Evolutionary conservation across 2,329 filamentous ascomycete species (phyloP).

Genomic region (Fusarium verrucosum): DNA sequence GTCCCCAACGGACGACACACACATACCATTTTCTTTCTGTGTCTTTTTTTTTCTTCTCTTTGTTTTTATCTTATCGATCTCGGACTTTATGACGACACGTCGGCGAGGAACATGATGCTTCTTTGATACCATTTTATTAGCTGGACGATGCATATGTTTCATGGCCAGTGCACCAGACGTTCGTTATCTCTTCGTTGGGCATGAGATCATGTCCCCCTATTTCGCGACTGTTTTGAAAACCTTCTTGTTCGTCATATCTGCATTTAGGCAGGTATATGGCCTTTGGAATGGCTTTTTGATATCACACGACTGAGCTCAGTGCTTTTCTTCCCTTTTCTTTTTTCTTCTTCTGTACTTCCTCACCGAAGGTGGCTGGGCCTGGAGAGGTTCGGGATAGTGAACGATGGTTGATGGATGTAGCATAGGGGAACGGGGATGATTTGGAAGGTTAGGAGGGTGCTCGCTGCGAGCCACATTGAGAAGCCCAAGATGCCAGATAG

Average conservation of each 20-base stretch:
- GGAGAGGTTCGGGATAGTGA: slow-evolving; percentile 23
- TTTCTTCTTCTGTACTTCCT: slow-evolving; percentile 32
- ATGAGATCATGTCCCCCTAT: slow-evolving; percentile 14
- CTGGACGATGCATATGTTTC: slow-evolving; percentile 39
- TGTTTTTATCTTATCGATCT: slow-evolving; percentile 18
- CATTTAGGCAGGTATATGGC: slow-evolving; percentile 17
- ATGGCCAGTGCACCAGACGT: slow-evolving; percentile 40
- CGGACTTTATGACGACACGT: slow-evolving; percentile 41
- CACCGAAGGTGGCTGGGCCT: slow-evolving; percentile 30
- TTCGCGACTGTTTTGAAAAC: slow-evolving; percentile 29
- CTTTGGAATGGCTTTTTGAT: slow-evolving; percentile 29
- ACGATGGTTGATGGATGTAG: background rate
- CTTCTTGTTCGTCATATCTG: slow-evolving; percentile 24
- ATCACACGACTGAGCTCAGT: slow-evolving; percentile 41
- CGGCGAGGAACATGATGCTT: slow-evolving; percentile 42
- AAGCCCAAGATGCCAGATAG: slow-evolving; percentile 3
- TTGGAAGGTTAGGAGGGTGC: slow-evolving; percentile 20
- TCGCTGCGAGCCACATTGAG: slow-evolving; percentile 2
- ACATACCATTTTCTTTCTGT: background rate
- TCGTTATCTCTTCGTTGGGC: slow-evolving; percentile 35
- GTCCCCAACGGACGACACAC: slow-evolving; percentile 32
- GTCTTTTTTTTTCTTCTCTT: slow-evolving; percentile 1
- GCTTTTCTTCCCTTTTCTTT: slow-evolving; percentile 30
- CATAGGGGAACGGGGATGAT: slow-evolving; percentile 2
- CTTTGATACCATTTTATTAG: slow-evolving; percentile 46